Conservation (phyloP, 768 basidiomycete genomes). For the Suillus subaureus region DNA sequence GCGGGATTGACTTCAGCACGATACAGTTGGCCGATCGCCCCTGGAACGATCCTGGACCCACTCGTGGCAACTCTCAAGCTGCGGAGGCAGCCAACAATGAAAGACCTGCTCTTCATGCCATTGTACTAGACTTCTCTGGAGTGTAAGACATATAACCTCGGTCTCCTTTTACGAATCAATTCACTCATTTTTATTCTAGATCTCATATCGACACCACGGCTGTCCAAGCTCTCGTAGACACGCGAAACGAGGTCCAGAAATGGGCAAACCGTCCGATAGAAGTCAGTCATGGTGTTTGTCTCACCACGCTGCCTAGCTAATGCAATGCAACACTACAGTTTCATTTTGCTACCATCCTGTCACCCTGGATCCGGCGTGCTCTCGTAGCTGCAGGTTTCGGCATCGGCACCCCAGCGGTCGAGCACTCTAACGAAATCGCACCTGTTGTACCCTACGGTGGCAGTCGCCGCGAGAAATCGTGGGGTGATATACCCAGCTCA, state of each 20-base stretch:
- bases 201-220: slow-evolving; percentile 92
- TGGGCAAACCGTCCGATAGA: slow-evolving; percentile 81
- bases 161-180: not conserved
- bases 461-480: slow-evolving; percentile 37
- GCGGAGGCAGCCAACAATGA: slow-evolving; percentile 53
- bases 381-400: slow-evolving; percentile 92
- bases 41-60: slow-evolving; percentile 93
- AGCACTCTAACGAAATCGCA: slow-evolving; percentile 64
- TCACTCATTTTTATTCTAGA: slow-evolving; percentile 37
- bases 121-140: slow-evolving; percentile 89
- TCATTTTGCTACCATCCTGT: slow-evolving; percentile 91
- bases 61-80: slow-evolving; percentile 44
- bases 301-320: not conserved
- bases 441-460: slow-evolving; percentile 69
- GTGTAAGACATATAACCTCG: slow-evolving; percentile 51
- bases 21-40: slow-evolving; percentile 70
- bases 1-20: slow-evolving; percentile 72
- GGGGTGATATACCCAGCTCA: slow-evolving; percentile 2
- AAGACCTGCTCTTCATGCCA: slow-evolving; percentile 74
- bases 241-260: slow-evolving; percentile 83
- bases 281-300: slow-evolving; percentile 37
- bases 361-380: slow-evolving; percentile 92
- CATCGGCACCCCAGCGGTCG: slow-evolving; percentile 49
- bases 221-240: slow-evolving; percentile 88
- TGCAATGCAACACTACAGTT: slow-evolving; percentile 50